phyloP scores from a whole-genome alignment of 2,329 filamentous ascomycete species.

The Penicillium paneum region DNA sequence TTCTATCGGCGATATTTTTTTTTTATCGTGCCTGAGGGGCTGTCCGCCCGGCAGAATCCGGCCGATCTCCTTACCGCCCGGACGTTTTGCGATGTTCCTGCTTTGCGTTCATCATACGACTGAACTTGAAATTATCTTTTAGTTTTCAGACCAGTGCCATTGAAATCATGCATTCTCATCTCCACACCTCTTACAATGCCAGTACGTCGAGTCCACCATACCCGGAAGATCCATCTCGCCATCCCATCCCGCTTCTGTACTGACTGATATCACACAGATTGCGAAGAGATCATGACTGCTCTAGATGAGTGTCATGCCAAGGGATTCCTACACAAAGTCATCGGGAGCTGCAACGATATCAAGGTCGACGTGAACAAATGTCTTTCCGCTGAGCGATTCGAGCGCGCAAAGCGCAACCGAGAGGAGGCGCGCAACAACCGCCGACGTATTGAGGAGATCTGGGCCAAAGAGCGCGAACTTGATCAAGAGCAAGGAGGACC shows the following conservation, averaged over 20 bases:
- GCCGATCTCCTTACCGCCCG: slow-evolving; percentile 26
- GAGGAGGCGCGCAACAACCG: slow-evolving; percentile 67
- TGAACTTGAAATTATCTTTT: slow-evolving; percentile 2
- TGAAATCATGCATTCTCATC: slow-evolving; percentile 85
- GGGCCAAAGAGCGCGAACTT: slow-evolving; percentile 58
- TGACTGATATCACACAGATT: slow-evolving; percentile 57
- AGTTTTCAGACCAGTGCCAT: slow-evolving; percentile 1
- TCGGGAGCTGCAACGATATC: slow-evolving; percentile 83
- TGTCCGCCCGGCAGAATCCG: slow-evolving; percentile 36
- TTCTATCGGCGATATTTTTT: slow-evolving; percentile 27
- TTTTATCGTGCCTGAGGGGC: slow-evolving; percentile 25
- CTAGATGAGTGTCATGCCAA: slow-evolving; percentile 93
- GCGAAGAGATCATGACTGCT: slow-evolving; percentile 87
- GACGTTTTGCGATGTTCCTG: slow-evolving; percentile 13
- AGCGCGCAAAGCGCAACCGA: slow-evolving; percentile 74
- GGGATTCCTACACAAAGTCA: slow-evolving; percentile 87
- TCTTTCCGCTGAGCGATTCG: slow-evolving; percentile 73
- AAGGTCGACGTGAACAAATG: slow-evolving; percentile 84
- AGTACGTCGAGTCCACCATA: slow-evolving; percentile 54
- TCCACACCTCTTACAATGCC: slow-evolving; percentile 87
- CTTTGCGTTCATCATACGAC: slow-evolving; percentile 7
- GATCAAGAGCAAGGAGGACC: slow-evolving; percentile 10
- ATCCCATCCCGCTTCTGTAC: neutral
- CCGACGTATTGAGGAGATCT: slow-evolving; percentile 70
- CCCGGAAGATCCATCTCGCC: neutral